A percentile compares a stretch with the other conserved stretches of the same genome.
Evolutionary conservation across 805 yeast species (phyloP).

Genomic region (Candida ficus): DNA sequence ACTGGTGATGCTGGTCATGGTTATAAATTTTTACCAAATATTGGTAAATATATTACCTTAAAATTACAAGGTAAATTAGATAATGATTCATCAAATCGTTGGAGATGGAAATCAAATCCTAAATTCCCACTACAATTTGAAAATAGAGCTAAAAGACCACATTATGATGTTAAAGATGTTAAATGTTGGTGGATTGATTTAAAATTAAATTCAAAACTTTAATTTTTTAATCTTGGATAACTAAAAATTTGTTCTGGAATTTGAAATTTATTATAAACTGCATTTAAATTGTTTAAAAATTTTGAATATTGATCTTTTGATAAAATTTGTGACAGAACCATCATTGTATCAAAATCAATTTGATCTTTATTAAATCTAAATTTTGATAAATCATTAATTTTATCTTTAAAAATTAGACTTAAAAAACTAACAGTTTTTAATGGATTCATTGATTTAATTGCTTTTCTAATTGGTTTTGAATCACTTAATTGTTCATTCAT

Average conservation of each 20-base stretch:
- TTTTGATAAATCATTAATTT: constrained; percentile 8
- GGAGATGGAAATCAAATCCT: constrained; percentile 29
- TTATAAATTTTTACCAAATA: constrained; percentile 41
- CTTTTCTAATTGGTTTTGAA: constrained; percentile 8
- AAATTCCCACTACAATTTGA: constrained; percentile 13
- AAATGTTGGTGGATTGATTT: constrained; percentile 12
- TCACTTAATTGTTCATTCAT: constrained; percentile 3
- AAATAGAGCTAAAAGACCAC: constrained; percentile 15
- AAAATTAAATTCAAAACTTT: neutral
- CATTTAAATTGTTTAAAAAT: constrained; percentile 5
- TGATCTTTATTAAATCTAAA: constrained; percentile 5
- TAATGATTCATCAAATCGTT: constrained; percentile 20
- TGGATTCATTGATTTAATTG: constrained; percentile 5
- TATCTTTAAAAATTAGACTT: constrained; percentile 5
- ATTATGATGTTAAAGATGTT: constrained; percentile 16
- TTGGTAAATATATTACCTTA: constrained; percentile 37
- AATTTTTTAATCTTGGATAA: constrained; percentile 3
- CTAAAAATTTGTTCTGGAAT: constrained; percentile 7
- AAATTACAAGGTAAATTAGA: constrained; percentile 28
- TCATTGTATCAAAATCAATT: constrained; percentile 13
- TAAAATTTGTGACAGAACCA: constrained; percentile 11
- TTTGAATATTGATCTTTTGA: constrained; percentile 5
- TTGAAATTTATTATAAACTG: constrained; percentile 3
- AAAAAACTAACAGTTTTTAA: constrained; percentile 4
- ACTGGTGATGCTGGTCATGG: constrained; percentile 47